A percentile compares a stretch with the other conserved stretches of the same genome.
These are phyloP conservation scores for Quercus engelmannii DNA, from an alignment of 306 rosid genomes.

Conservation along the genomic window DNA sequence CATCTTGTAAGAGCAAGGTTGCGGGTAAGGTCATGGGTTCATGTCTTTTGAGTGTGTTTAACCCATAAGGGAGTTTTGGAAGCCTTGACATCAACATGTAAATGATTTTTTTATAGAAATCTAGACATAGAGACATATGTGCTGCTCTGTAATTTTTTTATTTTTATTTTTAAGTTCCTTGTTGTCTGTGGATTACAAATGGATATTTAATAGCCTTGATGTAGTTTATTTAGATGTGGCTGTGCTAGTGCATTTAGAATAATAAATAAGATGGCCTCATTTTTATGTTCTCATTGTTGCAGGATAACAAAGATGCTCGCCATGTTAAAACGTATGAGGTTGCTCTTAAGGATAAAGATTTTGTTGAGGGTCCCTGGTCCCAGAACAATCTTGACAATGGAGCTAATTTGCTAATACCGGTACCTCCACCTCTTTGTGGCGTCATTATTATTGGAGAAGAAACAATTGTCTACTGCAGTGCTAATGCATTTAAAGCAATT, in stretches of 20 bases:
- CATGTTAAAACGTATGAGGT: constrained; percentile 98
- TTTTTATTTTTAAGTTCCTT: not conserved
- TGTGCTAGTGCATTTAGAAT: not conserved
- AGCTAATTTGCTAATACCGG: constrained; percentile 90
- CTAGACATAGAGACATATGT: not conserved
- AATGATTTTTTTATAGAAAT: not conserved
- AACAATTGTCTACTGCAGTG: constrained; percentile 95
- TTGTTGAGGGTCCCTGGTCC: constrained; percentile 97
- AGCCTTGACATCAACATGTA: not conserved
- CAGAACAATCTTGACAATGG: constrained; percentile 97
- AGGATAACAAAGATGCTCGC: constrained; percentile 98
- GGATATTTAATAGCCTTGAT: not conserved
- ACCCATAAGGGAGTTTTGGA: not conserved
- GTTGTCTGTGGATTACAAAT: not conserved
- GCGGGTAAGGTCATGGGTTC: too few species aligned
- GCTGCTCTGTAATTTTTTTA: not conserved
- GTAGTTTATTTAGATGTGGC: not conserved
- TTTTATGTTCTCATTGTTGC: constrained; percentile 31
- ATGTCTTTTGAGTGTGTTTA: too few species aligned
- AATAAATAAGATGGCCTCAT: constrained; percentile 9
- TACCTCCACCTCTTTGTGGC: constrained; percentile 96
- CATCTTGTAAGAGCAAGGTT: too few species aligned
- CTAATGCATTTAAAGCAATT: constrained; percentile 90
- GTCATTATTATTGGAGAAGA: constrained; percentile 97
- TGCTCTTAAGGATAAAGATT: constrained; percentile 93